Evolutionary conservation across 306 rosid genomes (phyloP).

Genomic region (Vigna nakashimae): DNA sequence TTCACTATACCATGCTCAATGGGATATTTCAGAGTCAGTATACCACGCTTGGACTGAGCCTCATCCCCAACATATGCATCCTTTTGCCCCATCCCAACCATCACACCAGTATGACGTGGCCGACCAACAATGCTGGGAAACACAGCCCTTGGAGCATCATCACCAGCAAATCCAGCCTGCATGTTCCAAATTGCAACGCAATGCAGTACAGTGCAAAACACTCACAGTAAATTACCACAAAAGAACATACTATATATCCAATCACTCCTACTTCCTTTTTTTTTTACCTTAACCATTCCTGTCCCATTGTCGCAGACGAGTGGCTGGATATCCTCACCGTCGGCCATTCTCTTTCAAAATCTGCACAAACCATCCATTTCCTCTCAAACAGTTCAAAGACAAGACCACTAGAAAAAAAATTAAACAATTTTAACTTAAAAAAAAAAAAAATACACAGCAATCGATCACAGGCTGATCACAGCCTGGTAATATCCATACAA

Average conservation of each 20-base stretch:
- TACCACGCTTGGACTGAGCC: slow-evolving; percentile 92
- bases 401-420: not conserved
- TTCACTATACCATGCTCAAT: slow-evolving; percentile 92
- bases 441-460: not conserved
- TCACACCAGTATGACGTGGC: slow-evolving; percentile 95
- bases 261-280: not conserved
- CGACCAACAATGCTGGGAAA: slow-evolving; percentile 96
- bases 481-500: not conserved
- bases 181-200: not conserved
- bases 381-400: not conserved
- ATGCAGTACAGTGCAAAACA: slow-evolving; percentile 4
- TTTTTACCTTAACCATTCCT: slow-evolving; percentile 86
- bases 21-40: slow-evolving; percentile 82
- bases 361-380: slow-evolving; percentile 36
- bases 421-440: not conserved
- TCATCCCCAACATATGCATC: slow-evolving; percentile 97
- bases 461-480: not conserved
- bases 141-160: slow-evolving; percentile 97
- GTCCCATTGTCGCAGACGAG: slow-evolving; percentile 94
- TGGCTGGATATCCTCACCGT: slow-evolving; percentile 87
- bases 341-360: slow-evolving; percentile 67
- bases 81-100: slow-evolving; percentile 97
- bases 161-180: slow-evolving; percentile 98
- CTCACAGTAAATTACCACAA: not conserved
- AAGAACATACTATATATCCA: too few species aligned